These are phyloP conservation scores for Aureobasidium namibiae DNA, from an alignment of 2,329 filamentous ascomycete genomes.

Conservation along the genomic window DNA sequence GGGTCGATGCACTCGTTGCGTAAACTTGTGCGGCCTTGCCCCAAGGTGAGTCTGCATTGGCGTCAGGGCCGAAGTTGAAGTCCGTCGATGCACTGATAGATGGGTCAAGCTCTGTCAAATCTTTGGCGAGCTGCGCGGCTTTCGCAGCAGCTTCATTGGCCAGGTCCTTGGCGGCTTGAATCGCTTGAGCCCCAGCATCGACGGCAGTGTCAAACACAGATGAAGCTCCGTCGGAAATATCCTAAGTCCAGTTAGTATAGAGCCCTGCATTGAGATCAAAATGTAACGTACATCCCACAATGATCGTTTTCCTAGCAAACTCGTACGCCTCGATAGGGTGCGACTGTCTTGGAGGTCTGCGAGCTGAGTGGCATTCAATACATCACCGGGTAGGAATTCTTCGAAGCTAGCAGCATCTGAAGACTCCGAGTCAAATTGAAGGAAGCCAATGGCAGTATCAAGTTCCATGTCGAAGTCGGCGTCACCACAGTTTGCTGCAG, in stretches of 20 bases:
- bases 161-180: too few species aligned
- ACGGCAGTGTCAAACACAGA: too few species aligned
- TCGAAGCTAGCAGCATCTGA: too few species aligned
- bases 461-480: conserved; percentile 6
- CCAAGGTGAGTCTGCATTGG: conserved; percentile 4
- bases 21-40: conserved; percentile 3
- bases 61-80: conserved; percentile 2
- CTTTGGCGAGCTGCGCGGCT: too few species aligned
- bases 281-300: too few species aligned
- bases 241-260: too few species aligned
- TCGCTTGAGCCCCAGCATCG: too few species aligned
- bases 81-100: not conserved
- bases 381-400: not conserved
- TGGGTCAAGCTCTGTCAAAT: not conserved
- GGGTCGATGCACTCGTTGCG: not conserved
- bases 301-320: not conserved
- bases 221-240: too few species aligned
- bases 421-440: too few species aligned
- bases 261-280: too few species aligned
- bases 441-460: too few species aligned
- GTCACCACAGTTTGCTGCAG: conserved; percentile 5
- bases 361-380: not conserved
- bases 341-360: not conserved
- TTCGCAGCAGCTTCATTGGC: too few species aligned
- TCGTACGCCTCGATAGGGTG: not conserved